A percentile compares a stretch with the other conserved stretches of the same genome.
Conservation (phyloP, 768 basidiomycete species). For the Leccinellum albellum region DNA sequence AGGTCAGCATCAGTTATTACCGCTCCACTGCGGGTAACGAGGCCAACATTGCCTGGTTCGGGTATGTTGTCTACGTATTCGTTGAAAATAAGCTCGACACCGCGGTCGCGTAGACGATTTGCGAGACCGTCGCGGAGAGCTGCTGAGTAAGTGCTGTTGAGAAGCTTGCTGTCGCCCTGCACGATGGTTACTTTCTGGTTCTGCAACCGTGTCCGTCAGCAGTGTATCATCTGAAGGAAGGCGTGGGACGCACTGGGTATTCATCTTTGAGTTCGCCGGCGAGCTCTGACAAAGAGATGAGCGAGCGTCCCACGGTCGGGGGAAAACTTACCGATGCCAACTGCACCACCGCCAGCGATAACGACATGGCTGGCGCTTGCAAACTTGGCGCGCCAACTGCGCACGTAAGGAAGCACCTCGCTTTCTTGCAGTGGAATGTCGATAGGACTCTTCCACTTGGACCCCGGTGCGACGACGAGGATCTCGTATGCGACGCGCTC, state of each 20-base stretch:
- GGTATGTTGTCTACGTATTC: slow-evolving; percentile 50
- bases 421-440: slow-evolving; percentile 37
- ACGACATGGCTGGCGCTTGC: slow-evolving; percentile 39
- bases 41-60: slow-evolving; percentile 32
- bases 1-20: slow-evolving; percentile 48
- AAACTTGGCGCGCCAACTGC: slow-evolving; percentile 31
- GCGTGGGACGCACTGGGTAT: slow-evolving; percentile 33
- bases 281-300: slow-evolving; percentile 29
- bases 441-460: slow-evolving; percentile 48
- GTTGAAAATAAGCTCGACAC: slow-evolving; percentile 47
- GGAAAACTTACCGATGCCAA: slow-evolving; percentile 43
- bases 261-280: slow-evolving; percentile 44
- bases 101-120: slow-evolving; percentile 38
- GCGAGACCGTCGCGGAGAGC: slow-evolving; percentile 50
- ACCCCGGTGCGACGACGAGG: slow-evolving; percentile 60
- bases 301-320: background rate
- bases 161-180: slow-evolving; percentile 48
- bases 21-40: slow-evolving; percentile 52
- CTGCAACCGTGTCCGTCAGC: slow-evolving; percentile 18
- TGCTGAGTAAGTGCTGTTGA: slow-evolving; percentile 54
- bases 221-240: background rate
- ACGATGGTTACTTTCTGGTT: slow-evolving; percentile 56
- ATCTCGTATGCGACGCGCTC: slow-evolving; percentile 48
- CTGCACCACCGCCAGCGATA: slow-evolving; percentile 54
- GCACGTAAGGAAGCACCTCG: slow-evolving; percentile 30